phyloP scores from a whole-genome alignment of 352 stramenopile genomes.

The Aphanomyces stellatus region DNA sequence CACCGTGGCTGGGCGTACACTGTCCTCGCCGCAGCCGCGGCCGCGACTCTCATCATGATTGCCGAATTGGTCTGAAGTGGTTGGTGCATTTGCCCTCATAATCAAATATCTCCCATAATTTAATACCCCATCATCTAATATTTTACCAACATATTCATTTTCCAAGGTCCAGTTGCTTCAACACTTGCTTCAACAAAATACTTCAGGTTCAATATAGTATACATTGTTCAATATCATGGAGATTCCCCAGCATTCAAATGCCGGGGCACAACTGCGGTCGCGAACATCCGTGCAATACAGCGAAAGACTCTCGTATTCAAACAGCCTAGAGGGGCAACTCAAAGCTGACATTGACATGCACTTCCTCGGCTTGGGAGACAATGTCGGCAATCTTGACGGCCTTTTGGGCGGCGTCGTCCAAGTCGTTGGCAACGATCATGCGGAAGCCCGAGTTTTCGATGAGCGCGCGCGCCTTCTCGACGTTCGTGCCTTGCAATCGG shows the following conservation, averaged over 20 bases:
- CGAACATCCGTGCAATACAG: too few relatives aligned
- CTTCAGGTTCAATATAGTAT: too few relatives aligned
- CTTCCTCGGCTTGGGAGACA: slow-evolving; percentile 58
- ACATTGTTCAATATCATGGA: too few relatives aligned
- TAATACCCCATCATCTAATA: too few relatives aligned
- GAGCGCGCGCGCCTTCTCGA: slow-evolving; percentile 90
- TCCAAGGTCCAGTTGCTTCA: neutral
- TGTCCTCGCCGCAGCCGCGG: neutral
- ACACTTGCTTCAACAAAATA: neutral
- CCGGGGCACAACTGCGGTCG: too few relatives aligned
- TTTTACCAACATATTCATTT: too few relatives aligned
- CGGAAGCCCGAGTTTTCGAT: slow-evolving; percentile 90
- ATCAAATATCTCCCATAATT: neutral
- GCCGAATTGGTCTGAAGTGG: neutral
- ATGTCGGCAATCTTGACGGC: slow-evolving; percentile 89
- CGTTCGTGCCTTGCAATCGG: slow-evolving; percentile 97
- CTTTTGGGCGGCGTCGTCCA: slow-evolving; percentile 94
- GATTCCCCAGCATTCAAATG: too few relatives aligned
- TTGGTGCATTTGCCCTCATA: neutral
- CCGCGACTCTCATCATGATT: neutral
- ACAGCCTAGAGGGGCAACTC: slow-evolving; percentile 33
- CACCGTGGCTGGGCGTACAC: neutral
- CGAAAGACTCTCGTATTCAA: too few relatives aligned
- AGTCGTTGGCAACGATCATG: slow-evolving; percentile 91
- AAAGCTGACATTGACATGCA: slow-evolving; percentile 65